These are phyloP conservation scores for Microdochium nivale DNA, from an alignment of 2,329 filamentous ascomycete genomes.

Conservation along the genomic window DNA sequence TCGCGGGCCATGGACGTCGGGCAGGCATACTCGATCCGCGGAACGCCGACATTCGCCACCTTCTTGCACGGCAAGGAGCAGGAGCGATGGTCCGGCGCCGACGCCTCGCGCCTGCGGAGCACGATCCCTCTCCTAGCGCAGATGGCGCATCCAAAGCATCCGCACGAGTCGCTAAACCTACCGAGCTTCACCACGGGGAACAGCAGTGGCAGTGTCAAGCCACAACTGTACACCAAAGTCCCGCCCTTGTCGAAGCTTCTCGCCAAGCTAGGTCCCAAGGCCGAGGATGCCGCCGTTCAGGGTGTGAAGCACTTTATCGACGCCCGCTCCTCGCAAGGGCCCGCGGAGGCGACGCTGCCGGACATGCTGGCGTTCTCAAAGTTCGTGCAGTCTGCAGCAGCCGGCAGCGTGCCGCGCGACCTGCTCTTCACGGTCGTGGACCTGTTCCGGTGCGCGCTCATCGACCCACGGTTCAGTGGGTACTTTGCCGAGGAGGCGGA, in stretches of 20 bases:
- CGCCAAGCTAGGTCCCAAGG: conserved; percentile 62
- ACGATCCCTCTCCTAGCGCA: conserved; percentile 68
- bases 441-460: conserved; percentile 67
- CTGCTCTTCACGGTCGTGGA: conserved; percentile 77
- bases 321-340: conserved; percentile 44
- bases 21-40: conserved; percentile 57
- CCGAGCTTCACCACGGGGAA: conserved; percentile 64
- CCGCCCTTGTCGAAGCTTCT: conserved; percentile 78
- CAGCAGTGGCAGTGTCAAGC: conserved; percentile 47
- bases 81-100: conserved; percentile 74
- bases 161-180: conserved; percentile 62
- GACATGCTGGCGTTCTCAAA: conserved; percentile 56
- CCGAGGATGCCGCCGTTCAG: conserved; percentile 51
- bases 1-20: conserved; percentile 56
- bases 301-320: conserved; percentile 66
- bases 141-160: conserved; percentile 68
- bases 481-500: conserved; percentile 71
- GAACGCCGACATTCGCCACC: conserved; percentile 84
- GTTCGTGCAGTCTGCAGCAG: conserved; percentile 49
- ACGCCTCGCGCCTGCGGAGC: conserved; percentile 55
- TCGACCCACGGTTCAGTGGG: conserved; percentile 70
- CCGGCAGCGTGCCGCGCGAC: conserved; percentile 47
- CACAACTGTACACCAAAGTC: conserved; percentile 66
- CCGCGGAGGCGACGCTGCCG: conserved; percentile 61
- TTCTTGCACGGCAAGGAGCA: conserved; percentile 69